Base-by-base conservation (phyloP, 345 rosid genomes). In the Eucalyptus leucophloia region DNA sequence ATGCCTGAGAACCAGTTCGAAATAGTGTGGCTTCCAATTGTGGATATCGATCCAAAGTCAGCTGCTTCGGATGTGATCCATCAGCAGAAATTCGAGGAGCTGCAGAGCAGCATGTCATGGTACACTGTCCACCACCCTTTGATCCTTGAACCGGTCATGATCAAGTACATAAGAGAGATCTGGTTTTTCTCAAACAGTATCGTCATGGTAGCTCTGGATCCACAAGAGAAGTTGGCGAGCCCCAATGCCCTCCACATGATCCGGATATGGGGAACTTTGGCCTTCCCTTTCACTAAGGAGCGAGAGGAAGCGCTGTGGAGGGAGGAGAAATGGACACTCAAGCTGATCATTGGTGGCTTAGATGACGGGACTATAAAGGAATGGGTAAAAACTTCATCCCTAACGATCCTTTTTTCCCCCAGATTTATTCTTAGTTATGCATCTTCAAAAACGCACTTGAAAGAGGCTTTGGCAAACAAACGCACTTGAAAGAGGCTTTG, bases 1-100 rank as follows among this genome's bases (percentile, higher is more conserved):
- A 69, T 83, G 82, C 58, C 85, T 1, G 92, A 92, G 51, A 18
- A 30, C 87, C 90, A 60, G 18, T 94, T 92, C 19, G 94, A 90
- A 87, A 85, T 94, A 14, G 88, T 92, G 50, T 95, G 95, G 96
- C 90, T 95, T 40, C 96, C 95, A 7, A 82, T 95, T 12, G 91
- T 92, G 44, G 93, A 94, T 21, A 23, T 69, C 18, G 60, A 58
- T 65, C 89, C 89, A 15, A 89, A 90, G 37, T 89, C 93, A 12
- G 65, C 80, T 40, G 87, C 89, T 7, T 91, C 93, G 95, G 82
- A 90, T 13, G 86, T 90, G 28, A 89, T 19, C 21, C 42, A 90
- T 62, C 90, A 93, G 49, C 58, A 89, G 13, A 88, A 88, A 34
- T 94, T 95, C 62, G 86, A 45, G 81, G 47, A 86, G 37, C 65